Base-by-base conservation (phyloP, 2,329 filamentous ascomycete genomes). In the Pseudocercospora fijiensis region DNA sequence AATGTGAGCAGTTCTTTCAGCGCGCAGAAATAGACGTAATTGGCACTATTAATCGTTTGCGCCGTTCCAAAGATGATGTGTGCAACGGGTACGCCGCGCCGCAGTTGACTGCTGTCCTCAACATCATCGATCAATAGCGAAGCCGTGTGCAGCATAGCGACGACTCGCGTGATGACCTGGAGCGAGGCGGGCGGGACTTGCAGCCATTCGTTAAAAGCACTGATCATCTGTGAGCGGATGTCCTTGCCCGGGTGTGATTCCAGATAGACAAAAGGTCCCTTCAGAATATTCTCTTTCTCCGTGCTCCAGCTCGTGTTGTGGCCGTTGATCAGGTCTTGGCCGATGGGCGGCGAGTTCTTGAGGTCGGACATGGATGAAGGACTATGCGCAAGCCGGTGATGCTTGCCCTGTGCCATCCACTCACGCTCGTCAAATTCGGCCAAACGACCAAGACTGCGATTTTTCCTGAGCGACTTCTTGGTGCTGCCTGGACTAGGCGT, bases 11-110 rank as follows among this genome's bases (percentile, higher is more conserved):
- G 80, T 76, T 94, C 90, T 69, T 89, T 86, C 56, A 95, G 82
- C 0, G 91, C 91, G 70, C 84, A 82, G 76, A 96, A 95, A 81
- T 95, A 96, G 64, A 94, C 86, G 78, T 96, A 96, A 78, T 96
- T 96, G 67, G 91, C 91, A 57, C 88, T 90, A 78, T 96, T 96
- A 78, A 96, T 95, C 49, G 91, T 95, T 78, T 96, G 92, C 5
- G 92, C 88, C 3, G 89, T 87, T 66, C 92, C 92, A 73, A 93
- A 96, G 71, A 96, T 92, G 75, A 82, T 86, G 78, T 96, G 90
- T 2, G 92, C 90, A 20, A 94, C 91, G 11, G 92, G 92, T 43
- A 91, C 83, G 47, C 92, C 91, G 45, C 92, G 85, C 45, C 92
- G 88, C 27, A 96, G 83, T 66, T 87, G 78, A 1, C 90, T 92